Evolutionary conservation across 768 basidiomycete species (phyloP).

Genomic region (Boletus vermiculosoides): DNA sequence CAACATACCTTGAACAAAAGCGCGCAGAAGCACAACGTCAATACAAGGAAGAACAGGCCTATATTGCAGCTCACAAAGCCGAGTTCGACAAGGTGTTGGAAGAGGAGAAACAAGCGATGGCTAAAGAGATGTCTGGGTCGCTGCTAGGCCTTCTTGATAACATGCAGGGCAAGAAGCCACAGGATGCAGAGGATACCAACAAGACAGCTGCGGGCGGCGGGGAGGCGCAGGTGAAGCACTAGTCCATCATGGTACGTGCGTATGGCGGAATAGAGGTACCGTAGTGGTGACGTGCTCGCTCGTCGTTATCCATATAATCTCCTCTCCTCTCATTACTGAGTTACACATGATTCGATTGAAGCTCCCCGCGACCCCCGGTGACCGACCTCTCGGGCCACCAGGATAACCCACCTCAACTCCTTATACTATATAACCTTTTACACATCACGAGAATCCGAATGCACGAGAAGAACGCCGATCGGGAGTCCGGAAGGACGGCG

Average conservation of each 20-base stretch:
- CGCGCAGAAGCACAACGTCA: slow-evolving; percentile 48
- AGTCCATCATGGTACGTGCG: background rate
- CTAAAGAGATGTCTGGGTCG: slow-evolving; percentile 46
- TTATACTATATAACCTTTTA: too few species aligned
- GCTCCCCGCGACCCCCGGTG: background rate
- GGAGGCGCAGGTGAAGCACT: slow-evolving; percentile 8
- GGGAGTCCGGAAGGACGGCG: background rate
- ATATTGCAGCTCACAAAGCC: slow-evolving; percentile 48
- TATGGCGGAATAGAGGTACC: slow-evolving; percentile 9
- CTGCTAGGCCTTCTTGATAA: slow-evolving; percentile 34
- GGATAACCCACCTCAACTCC: too few species aligned
- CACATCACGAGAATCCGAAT: background rate
- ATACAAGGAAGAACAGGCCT: slow-evolving; percentile 54
- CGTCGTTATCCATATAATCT: slow-evolving; percentile 6
- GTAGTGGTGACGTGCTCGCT: background rate
- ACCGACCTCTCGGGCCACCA: background rate
- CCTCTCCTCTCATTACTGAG: background rate
- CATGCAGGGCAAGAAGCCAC: slow-evolving; percentile 24
- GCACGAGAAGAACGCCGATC: background rate
- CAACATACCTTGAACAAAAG: slow-evolving; percentile 54
- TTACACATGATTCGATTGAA: background rate
- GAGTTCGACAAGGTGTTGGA: slow-evolving; percentile 51
- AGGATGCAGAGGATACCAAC: background rate
- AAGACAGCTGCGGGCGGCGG: slow-evolving; percentile 12
- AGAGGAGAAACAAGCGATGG: slow-evolving; percentile 49